These are phyloP conservation scores for Eimeria praecox DNA, from an alignment of 169 alveolate species.

Conservation along the genomic window DNA sequence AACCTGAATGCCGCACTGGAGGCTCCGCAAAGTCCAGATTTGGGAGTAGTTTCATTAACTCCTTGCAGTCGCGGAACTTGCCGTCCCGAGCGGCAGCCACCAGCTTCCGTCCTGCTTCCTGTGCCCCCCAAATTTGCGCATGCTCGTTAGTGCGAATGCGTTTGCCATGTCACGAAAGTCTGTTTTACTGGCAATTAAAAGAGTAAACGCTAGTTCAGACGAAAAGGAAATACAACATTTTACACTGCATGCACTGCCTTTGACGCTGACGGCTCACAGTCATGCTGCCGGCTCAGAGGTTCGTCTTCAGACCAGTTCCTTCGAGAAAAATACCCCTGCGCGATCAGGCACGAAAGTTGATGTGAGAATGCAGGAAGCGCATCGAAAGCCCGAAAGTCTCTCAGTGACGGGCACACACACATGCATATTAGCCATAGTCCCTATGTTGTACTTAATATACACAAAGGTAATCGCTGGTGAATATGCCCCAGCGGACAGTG, in stretches of 20 bases:
- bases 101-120: constrained; percentile 81
- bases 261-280: neutral
- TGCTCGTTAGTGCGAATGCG: neutral
- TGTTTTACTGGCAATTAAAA: neutral
- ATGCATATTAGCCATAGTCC: no score
- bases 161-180: neutral
- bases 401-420: no score
- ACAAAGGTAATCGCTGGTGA: no score
- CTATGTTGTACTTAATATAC: no score
- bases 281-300: constrained; percentile 7
- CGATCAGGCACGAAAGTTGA: no score
- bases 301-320: neutral
- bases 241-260: neutral
- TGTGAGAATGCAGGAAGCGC: no score
- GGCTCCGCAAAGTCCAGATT: constrained; percentile 80
- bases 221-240: no score
- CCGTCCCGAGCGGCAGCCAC: constrained; percentile 81
- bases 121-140: neutral
- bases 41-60: constrained; percentile 78
- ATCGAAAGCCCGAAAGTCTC: no score
- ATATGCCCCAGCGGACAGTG: no score
- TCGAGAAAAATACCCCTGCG: no score
- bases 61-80: constrained; percentile 79
- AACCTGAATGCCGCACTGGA: constrained; percentile 19
- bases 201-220: neutral